Percentiles rank a stretch among this genome's conserved stretches.
phyloP scores from a whole-genome alignment of 352 stramenopile species.

The Globisporangium echinulatum region DNA sequence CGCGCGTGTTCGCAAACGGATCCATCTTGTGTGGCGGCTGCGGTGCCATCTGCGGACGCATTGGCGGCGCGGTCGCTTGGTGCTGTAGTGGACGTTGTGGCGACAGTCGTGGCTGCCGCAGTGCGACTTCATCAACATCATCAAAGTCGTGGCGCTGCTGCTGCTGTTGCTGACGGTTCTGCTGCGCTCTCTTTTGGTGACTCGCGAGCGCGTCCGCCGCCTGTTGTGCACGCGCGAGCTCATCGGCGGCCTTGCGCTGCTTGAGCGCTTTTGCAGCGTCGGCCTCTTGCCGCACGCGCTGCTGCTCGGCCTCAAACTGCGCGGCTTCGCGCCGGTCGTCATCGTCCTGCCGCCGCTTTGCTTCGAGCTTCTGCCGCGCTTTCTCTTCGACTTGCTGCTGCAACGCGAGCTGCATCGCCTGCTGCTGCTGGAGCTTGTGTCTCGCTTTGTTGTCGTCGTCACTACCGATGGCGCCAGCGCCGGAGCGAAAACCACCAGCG shows the following conservation, averaged over 20 bases:
- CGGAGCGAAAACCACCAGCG: not conserved
- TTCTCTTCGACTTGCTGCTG: slow-evolving; percentile 63
- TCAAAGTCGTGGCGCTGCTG: slow-evolving; percentile 3
- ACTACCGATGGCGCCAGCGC: not conserved
- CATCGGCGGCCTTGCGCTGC: slow-evolving; percentile 36
- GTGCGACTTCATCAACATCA: not conserved
- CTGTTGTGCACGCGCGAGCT: slow-evolving; percentile 32
- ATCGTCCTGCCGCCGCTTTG: slow-evolving; percentile 43
- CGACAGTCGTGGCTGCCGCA: slow-evolving; percentile 7
- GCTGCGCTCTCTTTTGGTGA: slow-evolving; percentile 30
- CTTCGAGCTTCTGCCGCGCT: slow-evolving; percentile 48
- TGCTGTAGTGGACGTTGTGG: slow-evolving; percentile 2
- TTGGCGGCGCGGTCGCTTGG: not conserved
- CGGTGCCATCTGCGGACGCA: not conserved
- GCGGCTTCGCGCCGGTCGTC: slow-evolving; percentile 50
- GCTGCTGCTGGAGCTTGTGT: slow-evolving; percentile 21
- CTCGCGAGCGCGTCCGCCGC: slow-evolving; percentile 22
- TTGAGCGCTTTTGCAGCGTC: slow-evolving; percentile 42
- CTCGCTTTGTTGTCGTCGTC: slow-evolving; percentile 4
- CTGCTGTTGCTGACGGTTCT: slow-evolving; percentile 22
- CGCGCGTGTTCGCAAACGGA: slow-evolving; percentile 44
- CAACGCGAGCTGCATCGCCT: slow-evolving; percentile 46
- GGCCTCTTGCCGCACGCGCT: slow-evolving; percentile 32
- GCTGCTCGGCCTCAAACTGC: slow-evolving; percentile 44
- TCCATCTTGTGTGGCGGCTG: slow-evolving; percentile 17